Evolutionary conservation across 441 rosid genomes (phyloP), one percentile per base, ranked within the genome.

Genomic region (Syzygium malaccense): DNA sequence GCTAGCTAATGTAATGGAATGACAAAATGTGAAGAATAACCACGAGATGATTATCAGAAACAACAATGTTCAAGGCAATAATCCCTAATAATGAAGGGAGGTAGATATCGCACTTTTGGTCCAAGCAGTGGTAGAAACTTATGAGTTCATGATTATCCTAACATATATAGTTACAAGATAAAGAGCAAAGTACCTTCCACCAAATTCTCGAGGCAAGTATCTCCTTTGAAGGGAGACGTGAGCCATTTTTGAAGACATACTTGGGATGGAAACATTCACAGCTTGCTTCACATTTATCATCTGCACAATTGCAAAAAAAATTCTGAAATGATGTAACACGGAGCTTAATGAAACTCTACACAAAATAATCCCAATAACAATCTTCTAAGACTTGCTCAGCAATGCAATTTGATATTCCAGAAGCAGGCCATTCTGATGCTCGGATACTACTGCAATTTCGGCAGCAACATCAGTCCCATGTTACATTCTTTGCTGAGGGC

Each of bases 251-350:
- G 86, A 89, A 53, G 93, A 91, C 88, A 90, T 12, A 0, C 58
- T 89, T 58, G 92, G 91, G 55, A 87, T 20, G 23, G 83, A 78
- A 87, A 88, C 60, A 68, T 86, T 88, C 12, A 18, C 33, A 5
- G 53, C 79, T 79, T 87, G 92, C 85, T 92, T 94, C 33, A 55
- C 89, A 87, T 87, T 87, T 78, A 64, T 25, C 28, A 90, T 89
- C 98, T 96, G 98, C 68, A 88, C 86, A 88, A 41, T 85, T 85
- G 33, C 75, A 49, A 79, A 10, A 28, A 55, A 45, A 79, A 55
- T 78, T 85, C 49, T 4, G 79, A 55, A 28, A 1, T 1, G 25
- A 87, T 4, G 51, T 30, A 78, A 49, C 60, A 55, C 53, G 4
- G 49, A 87, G 60, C 28, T 2, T 32, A 2, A 41, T 17, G 0